phyloP scores from a whole-genome alignment of 768 basidiomycete genomes.

The Pisolithus albus region DNA sequence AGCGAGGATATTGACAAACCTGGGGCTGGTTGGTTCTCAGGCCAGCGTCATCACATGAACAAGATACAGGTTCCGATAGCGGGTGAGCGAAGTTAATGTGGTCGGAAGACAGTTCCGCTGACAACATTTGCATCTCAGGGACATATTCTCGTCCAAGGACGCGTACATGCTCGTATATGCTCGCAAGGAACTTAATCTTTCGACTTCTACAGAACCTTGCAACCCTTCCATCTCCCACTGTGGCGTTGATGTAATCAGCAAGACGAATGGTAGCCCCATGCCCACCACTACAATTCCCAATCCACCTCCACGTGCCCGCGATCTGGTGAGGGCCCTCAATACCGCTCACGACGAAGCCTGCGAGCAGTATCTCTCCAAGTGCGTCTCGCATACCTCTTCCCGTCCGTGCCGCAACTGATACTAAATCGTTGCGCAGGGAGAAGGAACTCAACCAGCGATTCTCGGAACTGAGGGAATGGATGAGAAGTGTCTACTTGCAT shows the following conservation, averaged over 20 bases:
- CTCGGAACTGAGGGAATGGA: constrained; percentile 41
- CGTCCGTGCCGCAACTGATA: too few relatives aligned
- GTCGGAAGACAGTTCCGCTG: constrained; percentile 35
- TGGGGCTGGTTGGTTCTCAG: constrained; percentile 7
- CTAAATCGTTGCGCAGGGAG: constrained; percentile 31
- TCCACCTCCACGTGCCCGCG: constrained; percentile 51
- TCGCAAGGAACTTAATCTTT: constrained; percentile 27
- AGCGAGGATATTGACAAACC: not conserved
- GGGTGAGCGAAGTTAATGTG: constrained; percentile 86
- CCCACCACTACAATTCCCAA: constrained; percentile 17
- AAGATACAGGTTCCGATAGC: constrained; percentile 34
- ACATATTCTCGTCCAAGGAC: constrained; percentile 65
- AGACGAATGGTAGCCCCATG: not conserved
- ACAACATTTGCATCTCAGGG: constrained; percentile 24
- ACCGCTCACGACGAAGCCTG: constrained; percentile 47
- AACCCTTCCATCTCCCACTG: constrained; percentile 8
- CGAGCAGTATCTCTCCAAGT: constrained; percentile 43
- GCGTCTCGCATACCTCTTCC: constrained; percentile 10
- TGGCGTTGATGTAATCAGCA: constrained; percentile 7
- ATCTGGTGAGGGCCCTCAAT: constrained; percentile 52
- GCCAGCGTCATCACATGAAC: constrained; percentile 12
- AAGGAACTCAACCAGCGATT: constrained; percentile 39
- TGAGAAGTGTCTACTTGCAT: constrained; percentile 52
- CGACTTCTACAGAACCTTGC: constrained; percentile 9
- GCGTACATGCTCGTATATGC: constrained; percentile 95